Percentiles rank a stretch among this genome's conserved stretches.
phyloP scores from a whole-genome alignment of 2,329 filamentous ascomycete species.

The Ophiostoma sp. region DNA sequence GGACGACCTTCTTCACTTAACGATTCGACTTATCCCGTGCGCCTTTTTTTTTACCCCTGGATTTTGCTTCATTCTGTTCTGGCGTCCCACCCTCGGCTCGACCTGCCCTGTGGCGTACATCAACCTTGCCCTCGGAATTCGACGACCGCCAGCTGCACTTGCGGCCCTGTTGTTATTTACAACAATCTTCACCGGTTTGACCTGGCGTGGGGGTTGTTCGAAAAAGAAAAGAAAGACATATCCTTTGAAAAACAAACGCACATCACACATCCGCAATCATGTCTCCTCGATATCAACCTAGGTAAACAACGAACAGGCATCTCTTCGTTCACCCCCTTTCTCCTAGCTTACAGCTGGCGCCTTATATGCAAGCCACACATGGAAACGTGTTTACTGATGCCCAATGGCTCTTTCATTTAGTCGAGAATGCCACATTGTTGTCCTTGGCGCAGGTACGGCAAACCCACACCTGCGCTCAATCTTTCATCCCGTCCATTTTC shows the following conservation, averaged over 20 bases:
- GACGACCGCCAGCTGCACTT: not conserved
- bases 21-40: not conserved
- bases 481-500: not conserved
- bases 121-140: not conserved
- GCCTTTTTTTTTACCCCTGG: not conserved
- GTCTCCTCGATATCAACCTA: constrained; percentile 26
- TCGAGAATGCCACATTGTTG: constrained; percentile 80
- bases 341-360: not conserved
- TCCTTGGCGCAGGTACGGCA: constrained; percentile 71
- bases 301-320: not conserved
- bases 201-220: constrained; percentile 7
- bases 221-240: not conserved
- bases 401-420: constrained; percentile 41
- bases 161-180: not conserved
- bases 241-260: not conserved
- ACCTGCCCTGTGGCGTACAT: not conserved
- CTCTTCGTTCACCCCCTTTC: not conserved
- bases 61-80: not conserved
- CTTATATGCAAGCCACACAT: constrained; percentile 1
- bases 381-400: constrained; percentile 16
- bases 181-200: not conserved
- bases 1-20: not conserved
- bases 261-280: constrained; percentile 20
- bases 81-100: not conserved
- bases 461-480: constrained; percentile 17